Percentiles rank a stretch among this genome's conserved stretches.
These are phyloP conservation scores for Naganishia sp. DNA, from an alignment of 1,284 basidiomycete genomes.

Conservation along the genomic window DNA sequence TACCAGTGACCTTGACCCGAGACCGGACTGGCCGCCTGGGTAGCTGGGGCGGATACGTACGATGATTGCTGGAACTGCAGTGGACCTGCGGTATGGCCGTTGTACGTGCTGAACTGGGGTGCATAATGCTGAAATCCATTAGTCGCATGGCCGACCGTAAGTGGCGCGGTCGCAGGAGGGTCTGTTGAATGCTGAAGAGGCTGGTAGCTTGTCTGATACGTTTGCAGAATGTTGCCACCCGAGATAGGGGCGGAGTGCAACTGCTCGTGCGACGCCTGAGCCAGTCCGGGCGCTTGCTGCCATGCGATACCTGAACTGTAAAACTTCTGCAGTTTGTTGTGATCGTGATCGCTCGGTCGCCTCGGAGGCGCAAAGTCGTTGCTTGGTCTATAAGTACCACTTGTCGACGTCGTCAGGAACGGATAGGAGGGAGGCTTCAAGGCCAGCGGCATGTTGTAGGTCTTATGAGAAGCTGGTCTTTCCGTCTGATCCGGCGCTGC, in stretches of 20 bases:
- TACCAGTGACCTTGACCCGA: neutral
- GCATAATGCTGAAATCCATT: neutral
- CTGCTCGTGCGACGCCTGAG: neutral
- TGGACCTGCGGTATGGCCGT: neutral
- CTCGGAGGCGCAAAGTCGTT: neutral
- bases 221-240: neutral
- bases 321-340: neutral
- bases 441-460: neutral
- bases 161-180: conserved; percentile 18
- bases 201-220: neutral
- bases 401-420: neutral
- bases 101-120: neutral
- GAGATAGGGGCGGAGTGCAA: conserved; percentile 13
- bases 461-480: neutral
- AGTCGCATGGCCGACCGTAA: neutral
- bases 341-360: conserved; percentile 1
- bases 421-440: neutral
- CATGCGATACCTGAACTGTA: conserved; percentile 1
- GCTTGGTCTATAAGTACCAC: neutral
- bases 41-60: neutral
- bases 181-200: neutral
- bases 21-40: neutral
- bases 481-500: neutral
- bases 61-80: conserved; percentile 12
- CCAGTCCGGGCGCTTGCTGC: neutral